A percentile compares a stretch with the other conserved stretches of the same genome.
Evolutionary conservation across 129 eudicot genomes (phyloP).

Genomic region (Flaveria ramosissima): DNA sequence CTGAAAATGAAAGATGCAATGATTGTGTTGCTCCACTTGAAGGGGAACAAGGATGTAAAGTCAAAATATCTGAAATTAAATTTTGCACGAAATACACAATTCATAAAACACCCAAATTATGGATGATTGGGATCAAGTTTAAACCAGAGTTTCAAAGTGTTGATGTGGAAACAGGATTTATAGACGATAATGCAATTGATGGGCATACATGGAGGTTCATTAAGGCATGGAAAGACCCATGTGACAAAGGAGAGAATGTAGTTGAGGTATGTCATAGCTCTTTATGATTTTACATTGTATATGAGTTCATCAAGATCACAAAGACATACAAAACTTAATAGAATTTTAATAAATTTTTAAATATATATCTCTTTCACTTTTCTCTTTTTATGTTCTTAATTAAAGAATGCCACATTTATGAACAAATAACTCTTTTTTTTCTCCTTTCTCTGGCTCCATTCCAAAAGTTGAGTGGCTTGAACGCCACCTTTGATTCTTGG

Average conservation of each 20-base stretch:
- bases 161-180: slow-evolving; percentile 31
- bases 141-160: slow-evolving; percentile 28
- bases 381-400: not conserved
- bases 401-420: not conserved
- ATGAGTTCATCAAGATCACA: not conserved
- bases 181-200: slow-evolving; percentile 28
- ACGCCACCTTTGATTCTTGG: no score
- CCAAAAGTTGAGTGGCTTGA: no score
- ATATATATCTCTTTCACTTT: not conserved
- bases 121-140: slow-evolving; percentile 26
- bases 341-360: not conserved
- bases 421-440: not conserved
- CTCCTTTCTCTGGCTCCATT: no score
- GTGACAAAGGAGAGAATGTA: slow-evolving; percentile 45
- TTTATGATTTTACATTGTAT: not conserved
- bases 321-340: not conserved
- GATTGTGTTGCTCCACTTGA: slow-evolving; percentile 10
- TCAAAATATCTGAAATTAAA: slow-evolving; percentile 6
- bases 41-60: slow-evolving; percentile 38
- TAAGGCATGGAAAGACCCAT: slow-evolving; percentile 72
- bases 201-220: slow-evolving; percentile 56
- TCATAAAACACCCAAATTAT: slow-evolving; percentile 33
- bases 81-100: slow-evolving; percentile 22
- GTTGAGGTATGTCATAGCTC: slow-evolving; percentile 53
- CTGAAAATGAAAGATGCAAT: slow-evolving; percentile 33